phyloP scores from a whole-genome alignment of 2,329 filamentous ascomycete species.

The Scleromitrula shiraiana region DNA sequence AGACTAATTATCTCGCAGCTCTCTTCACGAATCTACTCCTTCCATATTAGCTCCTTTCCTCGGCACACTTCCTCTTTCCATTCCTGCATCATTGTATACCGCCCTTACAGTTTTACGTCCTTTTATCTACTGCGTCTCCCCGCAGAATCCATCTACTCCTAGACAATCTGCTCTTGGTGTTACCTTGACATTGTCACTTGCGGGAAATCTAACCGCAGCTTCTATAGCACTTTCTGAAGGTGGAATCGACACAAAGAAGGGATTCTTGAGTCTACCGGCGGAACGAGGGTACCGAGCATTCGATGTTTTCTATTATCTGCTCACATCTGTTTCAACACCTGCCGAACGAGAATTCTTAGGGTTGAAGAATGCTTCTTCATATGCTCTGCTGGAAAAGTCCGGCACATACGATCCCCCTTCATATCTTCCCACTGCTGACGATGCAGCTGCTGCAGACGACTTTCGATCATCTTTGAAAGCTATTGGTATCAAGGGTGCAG shows the following conservation, averaged over 20 bases:
- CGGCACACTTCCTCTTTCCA: constrained; percentile 67
- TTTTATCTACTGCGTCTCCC: constrained; percentile 80
- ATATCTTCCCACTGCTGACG: constrained; percentile 87
- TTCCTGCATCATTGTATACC: constrained; percentile 68
- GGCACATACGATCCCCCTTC: constrained; percentile 78
- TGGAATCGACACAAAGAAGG: constrained; percentile 76
- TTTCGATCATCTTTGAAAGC: constrained; percentile 80
- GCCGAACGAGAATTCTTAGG: constrained; percentile 84
- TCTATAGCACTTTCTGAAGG: constrained; percentile 74
- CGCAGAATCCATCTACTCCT: constrained; percentile 77
- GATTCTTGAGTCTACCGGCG: constrained; percentile 70
- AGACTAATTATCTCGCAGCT: constrained; percentile 42
- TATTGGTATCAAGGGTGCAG: constrained; percentile 85
- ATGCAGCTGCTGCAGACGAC: constrained; percentile 87
- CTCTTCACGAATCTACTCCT: constrained; percentile 80
- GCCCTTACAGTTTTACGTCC: constrained; percentile 76
- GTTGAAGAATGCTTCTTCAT: constrained; percentile 68
- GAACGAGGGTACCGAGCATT: constrained; percentile 85
- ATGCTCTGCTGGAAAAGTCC: constrained; percentile 72
- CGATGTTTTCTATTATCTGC: constrained; percentile 94
- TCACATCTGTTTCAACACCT: constrained; percentile 82
- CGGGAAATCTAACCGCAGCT: constrained; percentile 69
- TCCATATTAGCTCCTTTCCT: constrained; percentile 79
- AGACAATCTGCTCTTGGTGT: constrained; percentile 75
- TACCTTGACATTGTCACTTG: constrained; percentile 71